These are phyloP conservation scores for Agrostemma githago DNA, from an alignment of 148 eudicot species.

Conservation along the genomic window DNA sequence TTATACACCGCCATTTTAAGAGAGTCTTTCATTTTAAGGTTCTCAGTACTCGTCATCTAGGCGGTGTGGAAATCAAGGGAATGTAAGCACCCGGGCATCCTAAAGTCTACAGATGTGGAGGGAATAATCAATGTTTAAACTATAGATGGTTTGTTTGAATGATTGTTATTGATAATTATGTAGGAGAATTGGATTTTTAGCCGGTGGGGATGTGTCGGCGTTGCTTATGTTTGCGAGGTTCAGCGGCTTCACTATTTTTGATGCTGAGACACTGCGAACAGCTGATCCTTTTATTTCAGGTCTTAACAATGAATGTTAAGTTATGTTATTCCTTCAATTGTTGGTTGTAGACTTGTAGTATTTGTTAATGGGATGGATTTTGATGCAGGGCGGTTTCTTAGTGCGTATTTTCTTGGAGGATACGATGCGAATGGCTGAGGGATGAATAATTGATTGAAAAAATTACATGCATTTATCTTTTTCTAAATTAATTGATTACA, in stretches of 20 bases:
- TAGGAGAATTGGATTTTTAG: slow-evolving; percentile 69
- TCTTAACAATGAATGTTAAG: slow-evolving; percentile 15
- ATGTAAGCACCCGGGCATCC: no score
- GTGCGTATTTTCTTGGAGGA: slow-evolving; percentile 96
- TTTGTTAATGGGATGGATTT: slow-evolving; percentile 5
- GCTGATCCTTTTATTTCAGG: slow-evolving; percentile 98
- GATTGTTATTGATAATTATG: not conserved
- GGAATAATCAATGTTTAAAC: not conserved
- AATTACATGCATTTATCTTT: no score
- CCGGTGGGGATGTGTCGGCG: slow-evolving; percentile 92
- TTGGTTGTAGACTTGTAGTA: not conserved
- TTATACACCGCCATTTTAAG: no score
- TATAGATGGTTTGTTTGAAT: not conserved
- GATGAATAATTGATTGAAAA: slow-evolving; percentile 28
- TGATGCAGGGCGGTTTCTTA: slow-evolving; percentile 76
- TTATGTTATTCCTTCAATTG: not conserved
- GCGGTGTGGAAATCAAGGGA: no score
- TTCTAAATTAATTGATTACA: no score
- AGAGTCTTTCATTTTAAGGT: no score
- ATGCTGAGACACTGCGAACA: slow-evolving; percentile 66
- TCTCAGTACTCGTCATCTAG: no score
- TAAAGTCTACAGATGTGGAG: no score
- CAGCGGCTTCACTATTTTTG: slow-evolving; percentile 80
- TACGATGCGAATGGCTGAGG: slow-evolving; percentile 80
- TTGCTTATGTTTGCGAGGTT: slow-evolving; percentile 74